Evolutionary conservation across 179 eudicot species (phyloP).

Genomic region (Nepenthes alata): DNA sequence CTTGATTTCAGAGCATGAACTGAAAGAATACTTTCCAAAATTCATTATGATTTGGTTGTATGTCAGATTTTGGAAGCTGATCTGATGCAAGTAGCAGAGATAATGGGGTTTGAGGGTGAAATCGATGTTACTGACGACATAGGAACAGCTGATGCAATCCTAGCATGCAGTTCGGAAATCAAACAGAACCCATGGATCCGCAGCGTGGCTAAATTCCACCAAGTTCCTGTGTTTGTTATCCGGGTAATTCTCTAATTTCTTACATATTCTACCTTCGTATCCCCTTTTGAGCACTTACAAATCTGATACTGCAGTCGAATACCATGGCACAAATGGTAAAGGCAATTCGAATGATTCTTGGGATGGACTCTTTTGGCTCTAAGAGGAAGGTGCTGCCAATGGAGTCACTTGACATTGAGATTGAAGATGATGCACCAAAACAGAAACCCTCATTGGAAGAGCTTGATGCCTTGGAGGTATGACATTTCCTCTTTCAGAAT

Average conservation of each 20-base stretch:
- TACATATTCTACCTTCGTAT: neutral
- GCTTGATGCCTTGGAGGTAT: conserved; percentile 99
- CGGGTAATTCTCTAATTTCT: conserved; percentile 35
- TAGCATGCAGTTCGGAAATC: conserved; percentile 67
- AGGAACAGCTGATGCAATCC: conserved; percentile 71
- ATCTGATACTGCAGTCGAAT: conserved; percentile 50
- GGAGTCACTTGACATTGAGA: conserved; percentile 46
- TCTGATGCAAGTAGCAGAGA: conserved; percentile 72
- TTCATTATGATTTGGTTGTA: too few relatives aligned
- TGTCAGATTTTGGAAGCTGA: conserved; percentile 74
- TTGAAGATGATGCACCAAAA: conserved; percentile 77
- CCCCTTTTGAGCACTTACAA: conserved; percentile 3
- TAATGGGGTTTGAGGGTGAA: conserved; percentile 73
- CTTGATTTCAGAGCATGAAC: too few relatives aligned
- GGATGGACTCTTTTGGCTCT: conserved; percentile 38
- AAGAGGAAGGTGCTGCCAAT: conserved; percentile 26
- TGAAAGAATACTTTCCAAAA: too few relatives aligned
- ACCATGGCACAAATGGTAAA: conserved; percentile 97
- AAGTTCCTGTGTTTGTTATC: conserved; percentile 80
- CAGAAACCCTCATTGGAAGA: conserved; percentile 89
- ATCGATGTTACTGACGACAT: conserved; percentile 71
- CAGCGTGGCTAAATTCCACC: conserved; percentile 78
- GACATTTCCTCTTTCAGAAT: neutral
- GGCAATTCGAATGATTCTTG: conserved; percentile 85
- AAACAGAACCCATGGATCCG: conserved; percentile 95